These are phyloP conservation scores for Tylopilus felleus DNA, from an alignment of 768 basidiomycete genomes.

Conservation along the genomic window DNA sequence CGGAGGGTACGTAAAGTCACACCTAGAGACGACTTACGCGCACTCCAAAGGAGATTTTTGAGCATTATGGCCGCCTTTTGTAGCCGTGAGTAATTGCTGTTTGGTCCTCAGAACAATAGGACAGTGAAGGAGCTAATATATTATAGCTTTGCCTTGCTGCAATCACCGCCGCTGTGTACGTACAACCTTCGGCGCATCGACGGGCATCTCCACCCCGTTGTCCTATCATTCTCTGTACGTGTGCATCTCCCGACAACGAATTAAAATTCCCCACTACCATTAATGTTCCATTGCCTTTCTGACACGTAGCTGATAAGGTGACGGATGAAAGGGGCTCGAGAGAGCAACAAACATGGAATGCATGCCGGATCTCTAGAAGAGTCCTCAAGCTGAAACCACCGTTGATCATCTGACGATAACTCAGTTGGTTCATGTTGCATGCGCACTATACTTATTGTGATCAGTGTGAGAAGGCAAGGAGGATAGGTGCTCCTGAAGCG, in stretches of 20 bases:
- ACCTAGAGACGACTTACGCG: conserved; percentile 70
- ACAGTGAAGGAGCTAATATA: background rate
- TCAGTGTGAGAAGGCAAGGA: too few species aligned
- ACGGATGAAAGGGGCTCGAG: background rate
- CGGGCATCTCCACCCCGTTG: background rate
- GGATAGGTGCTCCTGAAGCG: too few species aligned
- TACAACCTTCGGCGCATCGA: background rate
- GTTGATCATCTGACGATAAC: too few species aligned
- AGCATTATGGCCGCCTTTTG: background rate
- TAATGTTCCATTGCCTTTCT: background rate
- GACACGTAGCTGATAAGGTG: background rate
- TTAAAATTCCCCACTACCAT: background rate
- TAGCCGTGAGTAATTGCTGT: background rate
- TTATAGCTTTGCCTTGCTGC: background rate
- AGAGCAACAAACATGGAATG: background rate
- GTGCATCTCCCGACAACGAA: conserved; percentile 1
- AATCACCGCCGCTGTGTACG: conserved; percentile 4
- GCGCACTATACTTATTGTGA: too few species aligned
- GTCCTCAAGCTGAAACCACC: background rate
- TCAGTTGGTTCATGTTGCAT: too few species aligned
- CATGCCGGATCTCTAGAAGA: background rate
- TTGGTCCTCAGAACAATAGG: too few species aligned
- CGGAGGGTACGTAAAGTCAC: conserved; percentile 83
- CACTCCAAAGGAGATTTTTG: conserved; percentile 34
- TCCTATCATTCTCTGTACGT: background rate